These are phyloP conservation scores for Boletus tomentosulus DNA, from an alignment of 768 basidiomycete species.

Conservation along the genomic window DNA sequence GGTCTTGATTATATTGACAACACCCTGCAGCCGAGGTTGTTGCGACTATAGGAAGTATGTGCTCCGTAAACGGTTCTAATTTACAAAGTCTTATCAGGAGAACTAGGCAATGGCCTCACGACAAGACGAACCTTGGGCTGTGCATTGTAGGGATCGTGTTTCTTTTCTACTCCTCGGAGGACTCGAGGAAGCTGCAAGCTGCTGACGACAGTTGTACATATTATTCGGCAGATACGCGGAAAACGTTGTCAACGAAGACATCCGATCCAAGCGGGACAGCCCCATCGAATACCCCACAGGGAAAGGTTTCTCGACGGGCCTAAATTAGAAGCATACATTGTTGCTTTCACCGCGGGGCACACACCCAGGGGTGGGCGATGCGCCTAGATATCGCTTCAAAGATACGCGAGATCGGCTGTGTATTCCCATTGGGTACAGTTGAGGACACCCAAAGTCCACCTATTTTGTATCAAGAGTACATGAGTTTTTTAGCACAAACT, in stretches of 20 bases:
- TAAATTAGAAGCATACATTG: neutral
- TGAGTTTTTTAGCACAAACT: too few relatives aligned
- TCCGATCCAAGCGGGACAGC: slow-evolving; percentile 42
- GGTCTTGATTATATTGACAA: neutral
- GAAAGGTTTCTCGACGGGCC: neutral
- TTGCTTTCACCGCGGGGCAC: neutral
- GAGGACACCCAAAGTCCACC: too few relatives aligned
- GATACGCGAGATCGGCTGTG: slow-evolving; percentile 51
- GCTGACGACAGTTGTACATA: neutral
- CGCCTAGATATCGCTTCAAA: slow-evolving; percentile 19
- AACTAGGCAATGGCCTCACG: neutral
- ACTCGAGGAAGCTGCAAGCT: neutral
- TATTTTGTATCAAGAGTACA: too few relatives aligned
- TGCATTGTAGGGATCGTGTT: neutral
- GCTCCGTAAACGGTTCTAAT: neutral
- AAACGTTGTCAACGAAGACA: slow-evolving; percentile 39
- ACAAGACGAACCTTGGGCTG: neutral
- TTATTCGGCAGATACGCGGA: slow-evolving; percentile 18
- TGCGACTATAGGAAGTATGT: neutral
- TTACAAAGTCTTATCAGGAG: neutral
- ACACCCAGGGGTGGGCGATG: neutral
- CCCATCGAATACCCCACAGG: neutral
- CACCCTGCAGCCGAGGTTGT: neutral
- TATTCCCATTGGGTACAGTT: neutral
- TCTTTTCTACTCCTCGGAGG: neutral